Conservation (phyloP, 306 rosid species). For the Lathyrus sativus region DNA sequence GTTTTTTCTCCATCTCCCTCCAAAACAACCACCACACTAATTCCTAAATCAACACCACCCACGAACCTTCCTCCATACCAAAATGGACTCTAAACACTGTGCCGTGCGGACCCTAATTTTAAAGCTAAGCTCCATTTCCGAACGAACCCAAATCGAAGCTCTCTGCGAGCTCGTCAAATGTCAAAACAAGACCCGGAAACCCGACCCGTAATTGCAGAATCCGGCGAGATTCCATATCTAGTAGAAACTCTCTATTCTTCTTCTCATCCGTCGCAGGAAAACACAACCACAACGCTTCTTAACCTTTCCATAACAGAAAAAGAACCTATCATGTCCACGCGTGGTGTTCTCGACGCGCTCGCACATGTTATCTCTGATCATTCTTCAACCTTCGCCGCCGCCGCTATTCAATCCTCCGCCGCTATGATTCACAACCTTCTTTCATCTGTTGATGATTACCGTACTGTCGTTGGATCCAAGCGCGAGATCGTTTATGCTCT, state of each 20-base stretch:
- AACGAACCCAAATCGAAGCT: slow-evolving; percentile 60
- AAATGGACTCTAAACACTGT: slow-evolving; percentile 65
- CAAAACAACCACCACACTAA: slow-evolving; percentile 13
- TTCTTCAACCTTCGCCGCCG: slow-evolving; percentile 46
- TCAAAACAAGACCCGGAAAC: slow-evolving; percentile 64
- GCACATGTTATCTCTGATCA: slow-evolving; percentile 72
- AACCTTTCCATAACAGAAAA: slow-evolving; percentile 78
- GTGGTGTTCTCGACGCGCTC: slow-evolving; percentile 83
- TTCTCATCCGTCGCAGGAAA: slow-evolving; percentile 63
- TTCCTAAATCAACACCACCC: not conserved
- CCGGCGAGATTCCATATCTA: slow-evolving; percentile 73
- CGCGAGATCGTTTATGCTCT: slow-evolving; percentile 78
- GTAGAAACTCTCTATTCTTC: slow-evolving; percentile 72
- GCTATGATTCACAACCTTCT: slow-evolving; percentile 88
- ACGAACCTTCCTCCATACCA: not conserved
- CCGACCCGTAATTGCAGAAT: slow-evolving; percentile 77
- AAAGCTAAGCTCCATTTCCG: slow-evolving; percentile 84
- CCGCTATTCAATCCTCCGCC: slow-evolving; percentile 85
- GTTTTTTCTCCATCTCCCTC: not conserved
- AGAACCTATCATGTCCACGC: slow-evolving; percentile 66
- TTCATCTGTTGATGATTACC: slow-evolving; percentile 53
- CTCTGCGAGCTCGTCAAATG: slow-evolving; percentile 67
- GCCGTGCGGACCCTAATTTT: slow-evolving; percentile 51
- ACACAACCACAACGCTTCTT: slow-evolving; percentile 87
- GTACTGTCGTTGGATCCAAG: slow-evolving; percentile 78